These are phyloP conservation scores for Evansstolkia leycettana DNA, from an alignment of 495 filamentous ascomycete genomes.

Conservation along the genomic window DNA sequence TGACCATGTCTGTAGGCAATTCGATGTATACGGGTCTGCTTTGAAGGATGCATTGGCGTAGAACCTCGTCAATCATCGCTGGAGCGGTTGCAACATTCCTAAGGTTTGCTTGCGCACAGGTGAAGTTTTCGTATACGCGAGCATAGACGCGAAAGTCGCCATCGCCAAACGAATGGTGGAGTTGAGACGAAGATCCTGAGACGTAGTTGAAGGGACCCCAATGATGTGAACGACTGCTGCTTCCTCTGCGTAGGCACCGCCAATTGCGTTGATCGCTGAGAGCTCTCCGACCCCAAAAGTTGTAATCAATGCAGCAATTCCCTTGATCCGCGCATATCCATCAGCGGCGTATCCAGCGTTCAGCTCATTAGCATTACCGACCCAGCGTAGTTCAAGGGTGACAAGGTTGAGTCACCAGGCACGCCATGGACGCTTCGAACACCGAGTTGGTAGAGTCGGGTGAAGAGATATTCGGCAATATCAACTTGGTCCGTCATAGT, in stretches of 20 bases:
- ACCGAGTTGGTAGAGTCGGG: constrained; percentile 54
- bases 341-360: constrained; percentile 80
- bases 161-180: constrained; percentile 36
- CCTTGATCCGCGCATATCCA: constrained; percentile 65
- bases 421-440: constrained; percentile 56
- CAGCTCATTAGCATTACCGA: constrained; percentile 71
- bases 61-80: constrained; percentile 24
- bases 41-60: constrained; percentile 25
- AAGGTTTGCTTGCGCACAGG: constrained; percentile 26
- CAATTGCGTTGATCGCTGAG: constrained; percentile 60
- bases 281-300: constrained; percentile 76
- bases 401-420: constrained; percentile 67
- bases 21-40: constrained; percentile 33
- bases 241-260: constrained; percentile 61
- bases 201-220: constrained; percentile 32
- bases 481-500: too few relatives aligned
- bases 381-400: constrained; percentile 52
- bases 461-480: constrained; percentile 56
- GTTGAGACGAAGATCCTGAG: constrained; percentile 15
- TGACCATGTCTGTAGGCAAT: constrained; percentile 30
- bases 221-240: constrained; percentile 77
- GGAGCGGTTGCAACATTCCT: constrained; percentile 21
- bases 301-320: constrained; percentile 60
- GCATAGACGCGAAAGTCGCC: constrained; percentile 28
- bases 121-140: constrained; percentile 25